Base-by-base conservation (phyloP, 1,284 basidiomycete species). In the Paramarasmius palmivorus region DNA sequence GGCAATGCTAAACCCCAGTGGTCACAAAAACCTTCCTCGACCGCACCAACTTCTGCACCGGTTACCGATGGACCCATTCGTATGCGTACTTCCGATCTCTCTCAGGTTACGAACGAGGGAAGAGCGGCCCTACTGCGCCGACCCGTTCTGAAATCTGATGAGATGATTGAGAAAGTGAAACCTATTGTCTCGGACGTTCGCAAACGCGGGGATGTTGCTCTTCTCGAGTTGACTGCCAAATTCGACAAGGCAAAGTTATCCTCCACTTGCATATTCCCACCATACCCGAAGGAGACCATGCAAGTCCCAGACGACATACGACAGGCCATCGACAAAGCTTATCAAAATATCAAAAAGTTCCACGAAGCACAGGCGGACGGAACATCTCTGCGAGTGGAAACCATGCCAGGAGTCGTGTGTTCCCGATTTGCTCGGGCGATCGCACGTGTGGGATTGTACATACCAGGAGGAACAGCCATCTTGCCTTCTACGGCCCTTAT, bases 361-460 rank as follows among this genome's bases (percentile, higher is more conserved):
- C 95, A 97, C 70, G 80, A 81, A 32, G 92, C 93, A 3, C 95
- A 98, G 73, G 76, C 84, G 17, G 86, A 88, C 55, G 78, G 79
- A 44, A 78, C 82, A 35, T 77, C 86, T 20, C 78, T 99, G 42
- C 79, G 85, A 9, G 92, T 99, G 14, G 94, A 98, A 73, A 99
- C 97, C 6, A 98, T 95, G 93, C 95, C 96, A 2, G 97, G 97
- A 8, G 95, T 99, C 25, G 86, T 93, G 1, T 98, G 95, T 73
- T 90, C 92, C 39, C 85, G 97, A 40, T 98, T 99, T 69, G 90
- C 94, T 2, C 84, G 94, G 40, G 90, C 97, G 10, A 96, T 99
- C 65, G 86, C 92, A 54, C 87, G 95, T 26, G 97, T 99, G 29
- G 97, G 97, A 35, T 76, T 99, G 49, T 99, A 99, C 73, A 93